phyloP scores from a whole-genome alignment of 2,329 filamentous ascomycete genomes.

The Fusarium sp. region DNA sequence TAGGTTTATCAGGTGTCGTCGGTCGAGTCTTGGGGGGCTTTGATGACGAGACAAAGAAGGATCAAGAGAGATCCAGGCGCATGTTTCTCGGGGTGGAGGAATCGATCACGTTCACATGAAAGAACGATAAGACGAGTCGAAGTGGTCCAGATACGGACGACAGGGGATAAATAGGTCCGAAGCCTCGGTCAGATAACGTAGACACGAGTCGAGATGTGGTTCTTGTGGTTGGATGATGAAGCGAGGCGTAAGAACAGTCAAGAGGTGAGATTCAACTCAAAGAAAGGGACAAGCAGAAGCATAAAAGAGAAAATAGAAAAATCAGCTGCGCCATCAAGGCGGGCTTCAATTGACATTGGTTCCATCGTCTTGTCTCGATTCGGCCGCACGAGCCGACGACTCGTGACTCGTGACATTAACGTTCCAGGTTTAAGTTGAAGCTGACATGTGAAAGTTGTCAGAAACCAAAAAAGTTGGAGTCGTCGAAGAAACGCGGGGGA shows the following conservation, averaged over 20 bases:
- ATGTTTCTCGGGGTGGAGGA: conserved; percentile 33
- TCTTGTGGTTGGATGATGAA: not conserved
- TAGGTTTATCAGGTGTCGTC: conserved; percentile 1
- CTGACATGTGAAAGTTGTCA: conserved; percentile 46
- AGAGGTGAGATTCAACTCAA: not conserved
- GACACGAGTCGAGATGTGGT: conserved; percentile 17
- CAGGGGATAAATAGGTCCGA: not conserved
- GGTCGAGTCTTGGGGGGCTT: not conserved
- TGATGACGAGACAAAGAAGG: conserved; percentile 20
- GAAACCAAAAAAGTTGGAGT: conserved; percentile 14
- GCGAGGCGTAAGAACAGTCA: not conserved
- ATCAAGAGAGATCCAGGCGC: conserved; percentile 26
- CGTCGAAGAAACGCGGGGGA: conserved; percentile 24
- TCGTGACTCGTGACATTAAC: conserved; percentile 41
- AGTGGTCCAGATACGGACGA: not conserved
- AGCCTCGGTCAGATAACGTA: conserved; percentile 31
- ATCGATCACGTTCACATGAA: conserved; percentile 43
- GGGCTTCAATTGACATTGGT: conserved; percentile 8
- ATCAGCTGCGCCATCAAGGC: not conserved
- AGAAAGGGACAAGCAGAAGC: not conserved
- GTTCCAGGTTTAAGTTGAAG: conserved; percentile 2
- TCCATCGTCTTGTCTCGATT: conserved; percentile 20
- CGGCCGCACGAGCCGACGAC: conserved; percentile 38
- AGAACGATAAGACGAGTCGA: conserved; percentile 24
- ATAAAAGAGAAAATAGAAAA: not conserved